Evolutionary conservation across 768 basidiomycete species (phyloP).

Genomic region (Pleurotus tuber-regium): DNA sequence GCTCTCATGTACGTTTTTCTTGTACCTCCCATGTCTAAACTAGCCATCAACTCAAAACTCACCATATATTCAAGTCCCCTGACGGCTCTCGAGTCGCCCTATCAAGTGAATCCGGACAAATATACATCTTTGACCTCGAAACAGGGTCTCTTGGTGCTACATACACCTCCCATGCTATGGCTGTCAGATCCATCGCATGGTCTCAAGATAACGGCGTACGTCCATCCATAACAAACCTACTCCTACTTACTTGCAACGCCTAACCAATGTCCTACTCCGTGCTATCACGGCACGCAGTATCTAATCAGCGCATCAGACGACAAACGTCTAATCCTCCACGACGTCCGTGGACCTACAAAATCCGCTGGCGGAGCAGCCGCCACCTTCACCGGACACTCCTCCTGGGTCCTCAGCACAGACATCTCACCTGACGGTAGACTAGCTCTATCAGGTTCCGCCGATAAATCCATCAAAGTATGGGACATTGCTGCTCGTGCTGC

Average conservation of each 20-base stretch:
- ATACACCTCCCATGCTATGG: conserved; percentile 88
- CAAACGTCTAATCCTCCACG: conserved; percentile 86
- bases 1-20: conserved; percentile 55
- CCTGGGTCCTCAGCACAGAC: conserved; percentile 85
- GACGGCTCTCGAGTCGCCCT: conserved; percentile 82
- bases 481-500: conserved; percentile 72
- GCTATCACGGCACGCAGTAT: conserved; percentile 43
- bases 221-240: too few species aligned
- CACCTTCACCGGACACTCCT: conserved; percentile 82
- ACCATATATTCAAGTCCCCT: conserved; percentile 66
- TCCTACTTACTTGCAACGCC: too few species aligned
- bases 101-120: conserved; percentile 83
- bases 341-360: conserved; percentile 63
- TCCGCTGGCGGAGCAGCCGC: conserved; percentile 77
- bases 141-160: conserved; percentile 61
- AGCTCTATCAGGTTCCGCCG: conserved; percentile 81
- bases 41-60: background rate
- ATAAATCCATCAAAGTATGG: conserved; percentile 87
- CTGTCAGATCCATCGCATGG: conserved; percentile 86
- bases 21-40: conserved; percentile 1
- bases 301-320: conserved; percentile 91
- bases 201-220: conserved; percentile 84
- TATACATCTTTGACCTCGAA: conserved; percentile 82
- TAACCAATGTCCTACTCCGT: background rate
- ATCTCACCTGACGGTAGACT: conserved; percentile 80